phyloP scores from a whole-genome alignment of 2,329 filamentous ascomycete species.

The Aspergillus ochraceoroseus region DNA sequence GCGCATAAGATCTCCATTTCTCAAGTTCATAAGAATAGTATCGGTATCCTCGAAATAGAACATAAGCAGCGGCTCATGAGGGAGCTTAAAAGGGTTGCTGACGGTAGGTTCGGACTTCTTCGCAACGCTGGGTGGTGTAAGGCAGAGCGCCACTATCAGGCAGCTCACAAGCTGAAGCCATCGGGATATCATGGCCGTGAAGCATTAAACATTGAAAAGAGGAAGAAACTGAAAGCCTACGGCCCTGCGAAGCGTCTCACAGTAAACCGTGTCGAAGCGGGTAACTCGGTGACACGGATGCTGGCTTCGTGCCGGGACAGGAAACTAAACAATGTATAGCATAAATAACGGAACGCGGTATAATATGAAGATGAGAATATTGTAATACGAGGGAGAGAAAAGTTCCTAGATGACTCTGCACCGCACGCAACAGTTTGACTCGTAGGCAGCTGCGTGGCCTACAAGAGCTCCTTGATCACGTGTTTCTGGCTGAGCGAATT shows the following conservation, averaged over 20 bases:
- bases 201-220: constrained; percentile 30
- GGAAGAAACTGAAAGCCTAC: constrained; percentile 5
- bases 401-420: not conserved
- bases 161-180: constrained; percentile 47
- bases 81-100: constrained; percentile 59
- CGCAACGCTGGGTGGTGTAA: constrained; percentile 38
- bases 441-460: constrained; percentile 28
- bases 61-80: constrained; percentile 62
- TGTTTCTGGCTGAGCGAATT: constrained; percentile 25
- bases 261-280: not conserved
- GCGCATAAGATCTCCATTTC: constrained; percentile 63
- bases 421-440: not conserved
- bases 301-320: no score
- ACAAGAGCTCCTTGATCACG: constrained; percentile 31
- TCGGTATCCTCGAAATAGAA: constrained; percentile 92
- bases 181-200: constrained; percentile 38
- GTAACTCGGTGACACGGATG: not conserved
- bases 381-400: not conserved
- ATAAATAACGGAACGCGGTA: not conserved
- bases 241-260: constrained; percentile 1
- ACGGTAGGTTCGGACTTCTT: constrained; percentile 64
- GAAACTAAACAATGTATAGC: not conserved
- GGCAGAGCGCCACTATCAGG: constrained; percentile 51
- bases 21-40: constrained; percentile 66
- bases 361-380: not conserved